Evolutionary conservation across 2,329 filamentous ascomycete species (phyloP).

Genomic region (Talaromyces atroroseus): DNA sequence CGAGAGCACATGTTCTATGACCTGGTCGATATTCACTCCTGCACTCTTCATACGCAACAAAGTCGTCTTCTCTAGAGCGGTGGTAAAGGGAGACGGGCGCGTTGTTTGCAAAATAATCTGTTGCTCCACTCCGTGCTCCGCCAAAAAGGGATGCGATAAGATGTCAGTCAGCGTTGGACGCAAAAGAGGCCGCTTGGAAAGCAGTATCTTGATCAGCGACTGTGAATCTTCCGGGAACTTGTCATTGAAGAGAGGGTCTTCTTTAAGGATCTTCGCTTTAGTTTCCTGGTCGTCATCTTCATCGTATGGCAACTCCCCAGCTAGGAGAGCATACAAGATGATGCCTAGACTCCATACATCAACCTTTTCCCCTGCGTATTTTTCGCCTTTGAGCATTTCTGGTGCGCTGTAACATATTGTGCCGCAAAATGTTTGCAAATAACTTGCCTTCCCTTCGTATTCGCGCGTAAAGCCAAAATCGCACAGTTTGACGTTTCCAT

Average conservation of each 20-base stretch:
- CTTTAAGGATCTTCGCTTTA: constrained; percentile 73
- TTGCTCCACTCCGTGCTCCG: constrained; percentile 80
- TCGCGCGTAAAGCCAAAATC: constrained; percentile 98
- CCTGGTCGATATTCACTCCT: constrained; percentile 86
- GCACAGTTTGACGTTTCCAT: constrained; percentile 95
- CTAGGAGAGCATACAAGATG: constrained; percentile 77
- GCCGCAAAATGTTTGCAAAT: constrained; percentile 94
- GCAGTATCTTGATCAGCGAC: constrained; percentile 67
- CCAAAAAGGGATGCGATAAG: constrained; percentile 77
- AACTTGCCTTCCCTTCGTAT: constrained; percentile 91
- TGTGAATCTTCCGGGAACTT: constrained; percentile 72
- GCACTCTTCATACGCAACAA: constrained; percentile 88
- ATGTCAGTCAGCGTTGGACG: constrained; percentile 80
- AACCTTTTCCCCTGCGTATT: constrained; percentile 95
- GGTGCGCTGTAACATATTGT: constrained; percentile 97
- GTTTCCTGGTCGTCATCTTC: constrained; percentile 90
- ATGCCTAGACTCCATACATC: constrained; percentile 97
- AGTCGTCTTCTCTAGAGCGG: constrained; percentile 80
- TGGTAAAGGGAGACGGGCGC: constrained; percentile 76
- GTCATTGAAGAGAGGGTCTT: constrained; percentile 81
- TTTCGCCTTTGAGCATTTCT: constrained; percentile 97
- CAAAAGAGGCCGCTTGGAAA: constrained; percentile 84
- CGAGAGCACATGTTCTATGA: constrained; percentile 88
- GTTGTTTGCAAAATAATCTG: constrained; percentile 81
- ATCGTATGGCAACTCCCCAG: constrained; percentile 84